Evolutionary conservation across 306 rosid species (phyloP).

Genomic region (Fagus sylvatica): DNA sequence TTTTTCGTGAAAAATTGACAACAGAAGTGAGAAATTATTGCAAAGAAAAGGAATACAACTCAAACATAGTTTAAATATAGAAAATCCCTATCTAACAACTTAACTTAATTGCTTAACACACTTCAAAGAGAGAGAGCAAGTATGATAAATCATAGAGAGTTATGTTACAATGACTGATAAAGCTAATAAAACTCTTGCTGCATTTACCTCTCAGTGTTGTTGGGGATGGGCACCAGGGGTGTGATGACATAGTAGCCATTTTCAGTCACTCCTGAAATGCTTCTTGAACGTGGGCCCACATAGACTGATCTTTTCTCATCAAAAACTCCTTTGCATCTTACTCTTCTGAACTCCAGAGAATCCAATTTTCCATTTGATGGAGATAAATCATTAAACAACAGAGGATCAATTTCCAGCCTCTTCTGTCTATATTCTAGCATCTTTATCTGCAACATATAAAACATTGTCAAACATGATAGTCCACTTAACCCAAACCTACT

Average conservation of each 20-base stretch:
- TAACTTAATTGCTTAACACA: not conserved
- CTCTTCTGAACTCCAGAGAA: slow-evolving; percentile 79
- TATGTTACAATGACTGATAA: slow-evolving; percentile 8
- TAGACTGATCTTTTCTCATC: slow-evolving; percentile 75
- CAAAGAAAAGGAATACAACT: not conserved
- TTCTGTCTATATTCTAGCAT: slow-evolving; percentile 68
- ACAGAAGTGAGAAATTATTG: not conserved
- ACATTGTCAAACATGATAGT: slow-evolving; percentile 14
- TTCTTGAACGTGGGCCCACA: slow-evolving; percentile 97
- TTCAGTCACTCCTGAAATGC: slow-evolving; percentile 94
- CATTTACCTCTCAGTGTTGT: slow-evolving; percentile 59
- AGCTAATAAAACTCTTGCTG: slow-evolving; percentile 13
- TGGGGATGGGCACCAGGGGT: slow-evolving; percentile 70
- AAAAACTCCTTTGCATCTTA: slow-evolving; percentile 63
- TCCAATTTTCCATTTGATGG: slow-evolving; percentile 53
- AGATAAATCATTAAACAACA: slow-evolving; percentile 42
- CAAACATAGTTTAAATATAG: not conserved
- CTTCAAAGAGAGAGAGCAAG: not conserved
- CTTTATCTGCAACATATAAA: slow-evolving; percentile 50
- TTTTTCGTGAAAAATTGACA: not conserved
- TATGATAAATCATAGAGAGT: not conserved
- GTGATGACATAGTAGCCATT: slow-evolving; percentile 89
- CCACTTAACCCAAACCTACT: slow-evolving; percentile 11
- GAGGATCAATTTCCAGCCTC: slow-evolving; percentile 78
- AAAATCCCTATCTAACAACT: not conserved